Base-by-base conservation (phyloP, 495 filamentous ascomycete species). In the Xylaria telfairii region DNA sequence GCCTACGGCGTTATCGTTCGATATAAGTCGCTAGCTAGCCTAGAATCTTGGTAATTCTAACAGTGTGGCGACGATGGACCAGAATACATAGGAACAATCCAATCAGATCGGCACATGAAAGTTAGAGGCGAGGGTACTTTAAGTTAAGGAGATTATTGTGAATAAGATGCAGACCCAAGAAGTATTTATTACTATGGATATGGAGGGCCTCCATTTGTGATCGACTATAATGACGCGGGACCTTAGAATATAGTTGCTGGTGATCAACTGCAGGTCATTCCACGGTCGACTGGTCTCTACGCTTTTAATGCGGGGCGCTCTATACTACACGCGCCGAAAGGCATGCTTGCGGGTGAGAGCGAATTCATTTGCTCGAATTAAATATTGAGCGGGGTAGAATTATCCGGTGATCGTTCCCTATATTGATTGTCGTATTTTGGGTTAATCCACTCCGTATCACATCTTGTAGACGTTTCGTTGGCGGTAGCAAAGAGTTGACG, bases 371-470 rank as follows among this genome's bases (percentile, higher is more conserved):
- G 61, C 30, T 41, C 21, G 39, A 44, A 70, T 49, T 2, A 34
- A 57, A 17, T 34, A 21, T 41, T 28, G 61, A 49, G 49, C 39
- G 24, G 15, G 17, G 39, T 54, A 15, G 30, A 28, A 62, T 13
- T 54, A 62, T 15, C 67, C 56, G 42, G 39, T 26, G 57, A 53
- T 34, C 39, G 30, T 56, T 46, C 24, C 68, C 54, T 61, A 13
- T 13, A 51, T 56, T 37, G 68, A 65, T 21, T 65, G 60, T 49
- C 47, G 6, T 15, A 8, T 12, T 44, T 37, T 53, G 26, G 49
- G n/a, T 26, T 4, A 28, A 41, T n/a, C 57, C 24, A 37, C 42
- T 57, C 13, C 39, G 17, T n/a, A 64, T 64, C 19, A 12, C 57
- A 44, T 44, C 57, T 53, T 8, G 28, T 26, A 37, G 19, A 32